Conservation (phyloP, 306 rosid genomes). For the Pyrus betulifolia region DNA sequence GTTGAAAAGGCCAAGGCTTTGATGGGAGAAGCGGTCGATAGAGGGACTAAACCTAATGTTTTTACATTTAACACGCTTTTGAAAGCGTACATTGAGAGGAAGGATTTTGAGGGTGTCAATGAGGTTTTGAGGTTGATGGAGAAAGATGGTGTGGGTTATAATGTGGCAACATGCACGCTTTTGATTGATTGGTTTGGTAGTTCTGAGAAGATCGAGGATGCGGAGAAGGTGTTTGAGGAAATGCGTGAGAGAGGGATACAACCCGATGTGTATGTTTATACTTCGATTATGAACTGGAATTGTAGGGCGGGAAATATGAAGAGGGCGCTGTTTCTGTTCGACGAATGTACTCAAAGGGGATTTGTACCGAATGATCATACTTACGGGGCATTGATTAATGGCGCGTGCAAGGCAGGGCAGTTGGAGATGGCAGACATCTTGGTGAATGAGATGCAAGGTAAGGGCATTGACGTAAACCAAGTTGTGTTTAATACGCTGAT, state of each 20-base stretch:
- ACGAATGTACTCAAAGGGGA: constrained; percentile 49
- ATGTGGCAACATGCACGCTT: constrained; percentile 41
- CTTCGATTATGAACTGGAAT: constrained; percentile 61
- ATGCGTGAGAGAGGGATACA: constrained; percentile 41
- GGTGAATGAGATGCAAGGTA: constrained; percentile 58
- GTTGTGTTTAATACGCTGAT: constrained; percentile 59
- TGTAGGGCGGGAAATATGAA: constrained; percentile 52
- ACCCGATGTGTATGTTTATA: constrained; percentile 56
- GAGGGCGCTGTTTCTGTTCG: constrained; percentile 60
- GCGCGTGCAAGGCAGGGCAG: constrained; percentile 64
- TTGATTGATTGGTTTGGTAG: constrained; percentile 54
- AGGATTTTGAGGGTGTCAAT: constrained; percentile 35
- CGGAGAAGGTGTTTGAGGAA: constrained; percentile 51
- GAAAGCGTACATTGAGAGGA: constrained; percentile 42
- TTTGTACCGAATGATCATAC: constrained; percentile 50
- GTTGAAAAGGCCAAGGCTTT: constrained; percentile 45
- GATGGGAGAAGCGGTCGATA: constrained; percentile 40
- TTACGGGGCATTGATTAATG: constrained; percentile 57
- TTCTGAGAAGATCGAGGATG: constrained; percentile 39
- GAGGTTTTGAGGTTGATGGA: constrained; percentile 54
- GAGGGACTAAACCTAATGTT: constrained; percentile 43
- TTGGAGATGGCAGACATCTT: constrained; percentile 63
- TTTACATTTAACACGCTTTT: constrained; percentile 57
- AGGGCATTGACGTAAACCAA: constrained; percentile 42
- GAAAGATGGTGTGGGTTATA: constrained; percentile 33